phyloP scores from a whole-genome alignment of 2,329 filamentous ascomycete genomes.

The Leptodontidium sp. region DNA sequence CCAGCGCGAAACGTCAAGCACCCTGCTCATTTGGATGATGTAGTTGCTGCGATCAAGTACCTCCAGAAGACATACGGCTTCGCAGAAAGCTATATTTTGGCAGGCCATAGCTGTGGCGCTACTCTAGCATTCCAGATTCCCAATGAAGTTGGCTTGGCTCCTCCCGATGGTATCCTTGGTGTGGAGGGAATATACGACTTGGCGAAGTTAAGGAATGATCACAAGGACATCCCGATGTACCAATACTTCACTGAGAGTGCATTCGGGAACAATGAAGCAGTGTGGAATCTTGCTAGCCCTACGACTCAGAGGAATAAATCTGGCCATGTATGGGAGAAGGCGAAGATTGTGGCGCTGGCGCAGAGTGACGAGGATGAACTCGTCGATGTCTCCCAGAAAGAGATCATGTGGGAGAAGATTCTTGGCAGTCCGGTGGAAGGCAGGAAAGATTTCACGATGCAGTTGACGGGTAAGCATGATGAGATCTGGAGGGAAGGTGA shows the following conservation, averaged over 20 bases:
- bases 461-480: slow-evolving; percentile 9
- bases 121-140: slow-evolving; percentile 66
- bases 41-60: slow-evolving; percentile 58
- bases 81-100: slow-evolving; percentile 57
- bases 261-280: slow-evolving; percentile 54
- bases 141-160: slow-evolving; percentile 40
- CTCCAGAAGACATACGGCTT: slow-evolving; percentile 57
- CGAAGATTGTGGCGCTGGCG: neutral
- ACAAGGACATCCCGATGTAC: slow-evolving; percentile 37
- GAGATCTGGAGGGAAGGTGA: slow-evolving; percentile 1
- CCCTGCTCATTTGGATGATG: slow-evolving; percentile 67
- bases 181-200: slow-evolving; percentile 74
- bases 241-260: slow-evolving; percentile 46
- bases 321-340: neutral
- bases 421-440: neutral
- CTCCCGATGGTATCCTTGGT: slow-evolving; percentile 63
- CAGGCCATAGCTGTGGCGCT: slow-evolving; percentile 70
- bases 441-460: neutral
- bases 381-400: neutral
- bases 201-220: slow-evolving; percentile 7
- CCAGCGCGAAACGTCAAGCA: slow-evolving; percentile 57
- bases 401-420: neutral
- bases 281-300: slow-evolving; percentile 57
- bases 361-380: slow-evolving; percentile 20
- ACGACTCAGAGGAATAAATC: neutral